Conservation (phyloP, 2,329 filamentous ascomycete species). For the Ceratocystis alfenasii region DNA sequence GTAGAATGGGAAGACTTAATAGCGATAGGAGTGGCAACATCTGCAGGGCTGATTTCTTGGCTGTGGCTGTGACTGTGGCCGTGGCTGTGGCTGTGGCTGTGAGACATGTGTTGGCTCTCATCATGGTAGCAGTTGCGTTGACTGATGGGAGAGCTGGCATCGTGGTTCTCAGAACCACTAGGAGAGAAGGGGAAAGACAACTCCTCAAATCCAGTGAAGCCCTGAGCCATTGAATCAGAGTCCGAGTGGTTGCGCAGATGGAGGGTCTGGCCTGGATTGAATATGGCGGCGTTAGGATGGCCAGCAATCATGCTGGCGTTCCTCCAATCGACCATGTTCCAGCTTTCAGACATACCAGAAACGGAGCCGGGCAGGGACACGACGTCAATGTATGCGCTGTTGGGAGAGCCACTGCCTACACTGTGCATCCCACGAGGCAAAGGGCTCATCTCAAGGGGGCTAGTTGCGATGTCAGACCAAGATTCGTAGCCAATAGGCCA, state of each 20-base stretch:
- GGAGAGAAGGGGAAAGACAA: conserved; percentile 74
- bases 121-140: conserved; percentile 50
- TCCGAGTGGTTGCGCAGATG: conserved; percentile 75
- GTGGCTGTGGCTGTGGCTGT: conserved; percentile 49
- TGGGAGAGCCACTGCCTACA: conserved; percentile 37
- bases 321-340: conserved; percentile 65
- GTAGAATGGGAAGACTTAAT: conserved; percentile 45
- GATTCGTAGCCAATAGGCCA: conserved; percentile 57
- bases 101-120: conserved; percentile 29
- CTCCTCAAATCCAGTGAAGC: conserved; percentile 66
- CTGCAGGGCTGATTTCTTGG: conserved; percentile 48
- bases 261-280: conserved; percentile 83
- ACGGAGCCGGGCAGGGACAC: conserved; percentile 69
- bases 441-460: conserved; percentile 43
- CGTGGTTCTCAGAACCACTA: conserved; percentile 44
- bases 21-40: conserved; percentile 51
- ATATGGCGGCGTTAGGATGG: conserved; percentile 53
- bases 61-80: conserved; percentile 37
- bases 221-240: conserved; percentile 49
- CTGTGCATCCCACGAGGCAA: conserved; percentile 31
- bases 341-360: conserved; percentile 46
- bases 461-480: conserved; percentile 64
- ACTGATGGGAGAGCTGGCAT: conserved; percentile 35
- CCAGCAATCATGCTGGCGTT: conserved; percentile 17
- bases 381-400: conserved; percentile 62